Percentiles rank a stretch among this genome's conserved stretches.
Conservation (phyloP, 2,329 filamentous ascomycete species). For the Sporothrix curviconia region DNA sequence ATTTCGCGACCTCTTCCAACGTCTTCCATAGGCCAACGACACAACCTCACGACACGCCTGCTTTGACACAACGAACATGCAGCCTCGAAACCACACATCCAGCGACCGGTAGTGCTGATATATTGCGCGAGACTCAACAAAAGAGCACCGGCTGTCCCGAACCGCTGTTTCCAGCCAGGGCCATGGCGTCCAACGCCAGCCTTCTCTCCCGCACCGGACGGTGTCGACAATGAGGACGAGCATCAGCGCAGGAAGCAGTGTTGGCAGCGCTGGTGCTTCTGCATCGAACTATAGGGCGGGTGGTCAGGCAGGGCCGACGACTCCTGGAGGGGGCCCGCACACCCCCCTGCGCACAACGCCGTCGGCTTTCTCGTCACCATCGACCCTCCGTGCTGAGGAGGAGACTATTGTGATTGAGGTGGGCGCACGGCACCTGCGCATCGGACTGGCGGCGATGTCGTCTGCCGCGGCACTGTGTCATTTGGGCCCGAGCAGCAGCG, state of each 20-base stretch:
- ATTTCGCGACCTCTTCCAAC: neutral
- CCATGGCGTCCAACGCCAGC: conserved; percentile 40
- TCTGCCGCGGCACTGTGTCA: conserved; percentile 62
- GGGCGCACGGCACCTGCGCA: conserved; percentile 68
- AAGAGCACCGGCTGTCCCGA: no score
- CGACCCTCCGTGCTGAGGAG: conserved; percentile 66
- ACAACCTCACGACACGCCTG: neutral
- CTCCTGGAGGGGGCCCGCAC: conserved; percentile 43
- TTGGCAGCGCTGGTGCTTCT: neutral
- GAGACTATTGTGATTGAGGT: conserved; percentile 79
- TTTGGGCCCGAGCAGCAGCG: conserved; percentile 72
- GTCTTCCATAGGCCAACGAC: neutral
- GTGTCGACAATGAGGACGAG: conserved; percentile 51
- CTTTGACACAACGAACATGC: neutral
- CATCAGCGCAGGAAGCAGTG: conserved; percentile 16
- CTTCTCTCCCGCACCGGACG: conserved; percentile 48
- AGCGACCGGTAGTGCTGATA: no score
- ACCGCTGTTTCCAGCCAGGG: neutral
- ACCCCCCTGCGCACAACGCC: conserved; percentile 53
- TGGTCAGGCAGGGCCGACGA: conserved; percentile 20
- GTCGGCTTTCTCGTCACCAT: conserved; percentile 51
- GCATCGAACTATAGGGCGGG: conserved; percentile 4
- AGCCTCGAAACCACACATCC: neutral
- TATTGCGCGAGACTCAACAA: no score
- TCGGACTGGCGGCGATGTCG: conserved; percentile 78